These are phyloP conservation scores for Lunularia cruciata DNA, from an alignment of 225 moss, liverwort and hornwort species.

Conservation along the genomic window DNA sequence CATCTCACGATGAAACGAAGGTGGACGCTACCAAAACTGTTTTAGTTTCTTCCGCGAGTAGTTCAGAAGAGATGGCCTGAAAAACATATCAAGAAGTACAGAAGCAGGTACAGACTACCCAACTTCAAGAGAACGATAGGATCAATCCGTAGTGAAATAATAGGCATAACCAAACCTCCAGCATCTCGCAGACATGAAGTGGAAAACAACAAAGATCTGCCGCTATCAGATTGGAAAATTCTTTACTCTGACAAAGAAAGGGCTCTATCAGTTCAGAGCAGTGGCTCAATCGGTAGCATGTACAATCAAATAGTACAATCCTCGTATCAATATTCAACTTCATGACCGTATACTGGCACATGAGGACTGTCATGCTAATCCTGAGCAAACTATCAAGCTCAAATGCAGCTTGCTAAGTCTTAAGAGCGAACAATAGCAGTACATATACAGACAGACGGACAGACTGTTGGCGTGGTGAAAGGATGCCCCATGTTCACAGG, in stretches of 20 bases:
- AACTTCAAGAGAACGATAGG: too few relatives aligned
- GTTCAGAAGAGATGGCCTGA: too few relatives aligned
- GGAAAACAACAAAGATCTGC: neutral
- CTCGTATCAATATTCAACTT: neutral
- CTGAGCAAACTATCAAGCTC: slow-evolving; percentile 10
- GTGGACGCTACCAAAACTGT: too few relatives aligned
- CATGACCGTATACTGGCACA: neutral
- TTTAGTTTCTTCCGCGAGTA: too few relatives aligned
- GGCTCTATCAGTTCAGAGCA: slow-evolving; percentile 1
- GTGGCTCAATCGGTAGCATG: slow-evolving; percentile 22
- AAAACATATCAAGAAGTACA: too few relatives aligned
- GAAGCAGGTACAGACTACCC: too few relatives aligned
- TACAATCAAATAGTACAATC: slow-evolving; percentile 21
- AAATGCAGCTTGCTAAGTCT: slow-evolving; percentile 7
- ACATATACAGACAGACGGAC: slow-evolving; percentile 6
- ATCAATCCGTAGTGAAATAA: too few relatives aligned
- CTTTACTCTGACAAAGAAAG: slow-evolving; percentile 13
- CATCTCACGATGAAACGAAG: too few relatives aligned
- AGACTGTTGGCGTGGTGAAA: neutral
- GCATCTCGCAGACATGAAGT: neutral
- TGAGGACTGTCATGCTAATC: neutral
- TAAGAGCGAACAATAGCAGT: slow-evolving; percentile 6
- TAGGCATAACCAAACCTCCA: neutral
- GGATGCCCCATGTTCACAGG: neutral
- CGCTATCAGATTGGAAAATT: slow-evolving; percentile 24